A percentile compares a stretch with the other conserved stretches of the same genome.
phyloP scores from a whole-genome alignment of 177 flowering plant species.

The Tripterygium wilfordii region DNA sequence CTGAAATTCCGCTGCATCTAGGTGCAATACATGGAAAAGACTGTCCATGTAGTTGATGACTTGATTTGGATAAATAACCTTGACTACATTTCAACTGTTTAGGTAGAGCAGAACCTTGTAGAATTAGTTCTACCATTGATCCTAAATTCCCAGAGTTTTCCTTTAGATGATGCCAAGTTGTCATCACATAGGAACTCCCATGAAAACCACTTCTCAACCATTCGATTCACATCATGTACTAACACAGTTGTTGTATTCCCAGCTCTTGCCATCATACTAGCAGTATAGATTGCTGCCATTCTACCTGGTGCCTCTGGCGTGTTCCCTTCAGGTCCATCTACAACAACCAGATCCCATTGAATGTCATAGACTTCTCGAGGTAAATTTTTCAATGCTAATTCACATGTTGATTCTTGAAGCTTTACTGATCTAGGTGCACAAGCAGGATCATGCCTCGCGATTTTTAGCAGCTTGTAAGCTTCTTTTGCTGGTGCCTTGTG shows the following conservation, averaged over 20 bases:
- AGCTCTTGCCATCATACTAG: slow-evolving; percentile 59
- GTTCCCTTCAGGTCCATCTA: slow-evolving; percentile 78
- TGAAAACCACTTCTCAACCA: slow-evolving; percentile 85
- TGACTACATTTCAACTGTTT: slow-evolving; percentile 14
- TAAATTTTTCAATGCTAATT: slow-evolving; percentile 46
- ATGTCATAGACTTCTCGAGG: slow-evolving; percentile 51
- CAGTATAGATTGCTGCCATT: slow-evolving; percentile 75
- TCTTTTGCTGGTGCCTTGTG: slow-evolving; percentile 41
- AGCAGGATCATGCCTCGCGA: slow-evolving; percentile 43
- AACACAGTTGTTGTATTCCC: slow-evolving; percentile 54
- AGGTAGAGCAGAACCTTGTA: slow-evolving; percentile 46
- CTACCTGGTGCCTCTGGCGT: slow-evolving; percentile 68
- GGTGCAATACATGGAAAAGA: too few species aligned
- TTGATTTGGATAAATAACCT: too few species aligned
- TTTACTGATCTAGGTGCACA: slow-evolving; percentile 31
- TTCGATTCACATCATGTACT: slow-evolving; percentile 76
- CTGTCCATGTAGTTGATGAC: too few species aligned
- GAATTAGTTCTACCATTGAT: slow-evolving; percentile 34
- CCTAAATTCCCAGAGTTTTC: slow-evolving; percentile 73
- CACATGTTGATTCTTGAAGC: slow-evolving; percentile 45
- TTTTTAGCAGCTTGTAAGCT: slow-evolving; percentile 65
- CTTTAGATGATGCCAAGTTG: slow-evolving; percentile 78
- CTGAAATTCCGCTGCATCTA: too few species aligned
- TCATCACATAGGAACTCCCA: slow-evolving; percentile 88
- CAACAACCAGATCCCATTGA: slow-evolving; percentile 76